phyloP scores from a whole-genome alignment of 2,329 filamentous ascomycete genomes.

The Ophiostoma triangulosporum region DNA sequence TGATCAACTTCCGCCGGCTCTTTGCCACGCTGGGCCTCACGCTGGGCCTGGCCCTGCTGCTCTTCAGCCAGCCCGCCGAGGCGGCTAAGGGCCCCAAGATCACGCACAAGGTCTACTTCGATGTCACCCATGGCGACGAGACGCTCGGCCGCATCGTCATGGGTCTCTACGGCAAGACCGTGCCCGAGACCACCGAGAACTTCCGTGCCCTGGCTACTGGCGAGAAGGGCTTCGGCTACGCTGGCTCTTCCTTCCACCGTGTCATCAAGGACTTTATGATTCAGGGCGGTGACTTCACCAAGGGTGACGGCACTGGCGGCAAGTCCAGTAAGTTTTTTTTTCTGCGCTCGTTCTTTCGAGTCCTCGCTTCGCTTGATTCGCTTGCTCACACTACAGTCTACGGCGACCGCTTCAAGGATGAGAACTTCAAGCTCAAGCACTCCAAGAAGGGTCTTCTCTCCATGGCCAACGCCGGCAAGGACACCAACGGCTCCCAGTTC shows the following conservation, averaged over 20 bases:
- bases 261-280: slow-evolving; percentile 90
- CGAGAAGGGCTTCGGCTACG: slow-evolving; percentile 75
- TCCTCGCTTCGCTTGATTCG: neutral
- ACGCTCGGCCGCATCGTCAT: slow-evolving; percentile 62
- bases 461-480: slow-evolving; percentile 75
- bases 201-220: slow-evolving; percentile 71
- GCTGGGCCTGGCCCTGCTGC: slow-evolving; percentile 58
- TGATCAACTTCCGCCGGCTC: slow-evolving; percentile 63
- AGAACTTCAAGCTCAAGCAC: slow-evolving; percentile 96
- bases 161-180: slow-evolving; percentile 77
- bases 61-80: slow-evolving; percentile 61
- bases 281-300: slow-evolving; percentile 81
- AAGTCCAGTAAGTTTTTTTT: slow-evolving; percentile 54
- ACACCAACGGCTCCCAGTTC: slow-evolving; percentile 83
- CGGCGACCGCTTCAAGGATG: slow-evolving; percentile 68
- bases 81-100: slow-evolving; percentile 84
- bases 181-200: slow-evolving; percentile 62
- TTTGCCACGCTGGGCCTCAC: slow-evolving; percentile 62
- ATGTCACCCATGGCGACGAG: slow-evolving; percentile 65
- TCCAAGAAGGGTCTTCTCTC: slow-evolving; percentile 69
- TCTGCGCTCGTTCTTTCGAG: neutral
- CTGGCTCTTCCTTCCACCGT: slow-evolving; percentile 75
- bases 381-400: slow-evolving; percentile 42
- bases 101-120: slow-evolving; percentile 89
- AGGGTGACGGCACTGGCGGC: slow-evolving; percentile 67